phyloP scores from a whole-genome alignment of 2,329 filamentous ascomycete species.

The Penicillium sp. region DNA sequence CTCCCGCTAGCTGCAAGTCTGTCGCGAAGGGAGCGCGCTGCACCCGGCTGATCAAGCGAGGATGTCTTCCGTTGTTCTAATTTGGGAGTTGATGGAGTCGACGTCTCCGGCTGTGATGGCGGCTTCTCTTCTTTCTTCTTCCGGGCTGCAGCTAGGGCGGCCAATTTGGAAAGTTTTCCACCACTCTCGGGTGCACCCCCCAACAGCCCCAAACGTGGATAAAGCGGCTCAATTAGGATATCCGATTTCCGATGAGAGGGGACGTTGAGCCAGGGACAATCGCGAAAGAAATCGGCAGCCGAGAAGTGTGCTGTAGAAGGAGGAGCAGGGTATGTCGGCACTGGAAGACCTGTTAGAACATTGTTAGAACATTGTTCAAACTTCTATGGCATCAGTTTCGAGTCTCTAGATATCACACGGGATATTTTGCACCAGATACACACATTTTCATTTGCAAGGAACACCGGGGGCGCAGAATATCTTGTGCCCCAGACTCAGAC shows the following conservation, averaged over 20 bases:
- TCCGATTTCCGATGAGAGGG: constrained; percentile 63
- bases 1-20: constrained; percentile 36
- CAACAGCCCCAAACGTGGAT: constrained; percentile 65
- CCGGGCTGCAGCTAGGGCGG: constrained; percentile 79
- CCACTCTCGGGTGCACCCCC: constrained; percentile 66
- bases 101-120: constrained; percentile 12
- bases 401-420: constrained; percentile 10
- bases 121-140: constrained; percentile 74
- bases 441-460: background rate
- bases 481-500: background rate
- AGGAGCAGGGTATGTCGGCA: constrained; percentile 30
- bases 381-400: constrained; percentile 35
- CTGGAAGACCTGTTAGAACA: constrained; percentile 41
- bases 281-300: constrained; percentile 67
- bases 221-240: constrained; percentile 60
- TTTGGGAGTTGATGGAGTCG: constrained; percentile 5
- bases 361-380: constrained; percentile 39
- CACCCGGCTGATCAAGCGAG: constrained; percentile 21
- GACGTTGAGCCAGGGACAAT: constrained; percentile 80
- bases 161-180: constrained; percentile 84
- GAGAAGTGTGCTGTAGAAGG: constrained; percentile 40
- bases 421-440: constrained; percentile 5
- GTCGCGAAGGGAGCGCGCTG: constrained; percentile 39
- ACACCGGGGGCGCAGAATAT: background rate
- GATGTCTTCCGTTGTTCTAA: constrained; percentile 9